Evolutionary conservation across 352 stramenopile species (phyloP), one percentile per base, ranked within the genome.

Genomic region (Poterioochromonas sp.): DNA sequence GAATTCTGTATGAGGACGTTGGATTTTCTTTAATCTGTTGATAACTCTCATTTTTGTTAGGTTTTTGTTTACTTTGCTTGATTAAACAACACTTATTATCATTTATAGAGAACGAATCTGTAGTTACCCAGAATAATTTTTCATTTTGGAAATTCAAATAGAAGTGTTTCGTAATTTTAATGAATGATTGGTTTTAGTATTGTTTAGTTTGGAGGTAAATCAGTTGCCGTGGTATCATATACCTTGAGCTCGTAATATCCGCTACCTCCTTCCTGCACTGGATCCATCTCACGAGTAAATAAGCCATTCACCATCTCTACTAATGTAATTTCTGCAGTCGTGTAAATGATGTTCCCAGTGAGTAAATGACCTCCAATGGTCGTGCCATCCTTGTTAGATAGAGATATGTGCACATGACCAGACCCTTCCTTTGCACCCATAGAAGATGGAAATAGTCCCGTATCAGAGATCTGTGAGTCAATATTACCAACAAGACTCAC

Each of bases 321-420:
- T 26, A 74, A n/a, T 11, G 39, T 58, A 58, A 74, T 74, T 39
- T 74, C 65, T 12, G 41, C 65, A 35, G 65, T 74, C 1, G 65
- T 74, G 40, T 74, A 74, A 1, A 74, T 54, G 11, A 32, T 15
- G 32, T 54, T 74, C 34, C 65, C 65, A 53, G 37, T 32, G 2
- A 58, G 5, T 29, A 74, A n/a, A 74, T 74, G 65, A 54, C 65
- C 65, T 44, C 65, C 65, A 39, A 74, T 74, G 2, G 65, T 74
- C 53, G 18, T 22, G 5, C 65, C 65, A 34, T 58, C 5, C 29
- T 74, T n/a, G 40, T 74, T 37, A 39, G 40, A 58, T 1, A 32
- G 1, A n/a, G 40, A 58, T 11, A 74, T 74, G 40, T 74, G 65
- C 8, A 74, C 40, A 54, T 74, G 65, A 35, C 65, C 65, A 65